Conservation (phyloP, 2,329 filamentous ascomycete genomes). For the Fusarium sp. region DNA sequence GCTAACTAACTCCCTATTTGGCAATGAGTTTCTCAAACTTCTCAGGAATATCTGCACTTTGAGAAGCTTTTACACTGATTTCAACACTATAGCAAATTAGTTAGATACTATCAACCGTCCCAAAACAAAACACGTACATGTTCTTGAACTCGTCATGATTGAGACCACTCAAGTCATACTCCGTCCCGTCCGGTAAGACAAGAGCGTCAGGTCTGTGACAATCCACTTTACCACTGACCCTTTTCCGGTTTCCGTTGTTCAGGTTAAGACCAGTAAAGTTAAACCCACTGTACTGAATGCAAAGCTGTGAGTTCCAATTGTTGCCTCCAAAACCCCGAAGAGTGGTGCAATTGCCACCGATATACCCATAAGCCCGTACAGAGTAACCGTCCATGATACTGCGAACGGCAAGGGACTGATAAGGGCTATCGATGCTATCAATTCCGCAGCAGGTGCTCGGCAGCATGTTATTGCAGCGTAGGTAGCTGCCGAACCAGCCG, state of each 20-base stretch:
- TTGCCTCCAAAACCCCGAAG: neutral
- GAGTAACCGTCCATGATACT: neutral
- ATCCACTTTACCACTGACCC: neutral
- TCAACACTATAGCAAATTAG: neutral
- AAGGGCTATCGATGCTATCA: neutral
- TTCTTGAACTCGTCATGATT: neutral
- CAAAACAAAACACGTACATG: neutral
- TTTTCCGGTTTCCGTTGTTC: rapidly evolving
- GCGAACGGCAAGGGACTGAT: neutral
- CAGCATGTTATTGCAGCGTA: neutral
- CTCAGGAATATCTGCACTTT: neutral
- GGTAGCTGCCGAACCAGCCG: neutral
- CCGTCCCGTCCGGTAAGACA: neutral
- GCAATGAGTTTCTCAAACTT: neutral
- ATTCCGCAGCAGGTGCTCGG: neutral
- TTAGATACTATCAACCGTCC: too few relatives aligned
- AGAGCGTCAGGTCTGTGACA: neutral
- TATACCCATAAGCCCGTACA: neutral
- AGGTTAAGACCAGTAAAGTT: neutral
- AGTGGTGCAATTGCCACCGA: neutral
- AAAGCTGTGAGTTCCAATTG: neutral
- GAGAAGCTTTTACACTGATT: rapidly evolving
- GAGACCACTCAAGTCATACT: neutral
- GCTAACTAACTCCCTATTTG: too few relatives aligned
- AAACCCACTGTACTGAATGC: neutral